Percentiles rank a stretch among this genome's conserved stretches.
Conservation (phyloP, 2,329 filamentous ascomycete species). For the Venturia asperata region DNA sequence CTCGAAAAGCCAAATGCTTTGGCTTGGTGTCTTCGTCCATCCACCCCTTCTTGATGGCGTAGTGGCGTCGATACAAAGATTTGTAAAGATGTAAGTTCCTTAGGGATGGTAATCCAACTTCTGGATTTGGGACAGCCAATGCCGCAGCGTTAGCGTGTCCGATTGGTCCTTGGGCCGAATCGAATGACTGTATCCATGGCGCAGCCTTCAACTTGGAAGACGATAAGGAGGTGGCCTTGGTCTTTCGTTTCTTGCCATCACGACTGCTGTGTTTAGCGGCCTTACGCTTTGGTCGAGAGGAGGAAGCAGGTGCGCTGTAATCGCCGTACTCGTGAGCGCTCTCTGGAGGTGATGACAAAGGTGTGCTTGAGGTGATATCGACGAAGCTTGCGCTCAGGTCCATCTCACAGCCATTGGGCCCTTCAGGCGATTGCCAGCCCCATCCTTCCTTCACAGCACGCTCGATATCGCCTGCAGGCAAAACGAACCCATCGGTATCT, state of each 20-base stretch:
- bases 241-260: slow-evolving; percentile 41
- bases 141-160: slow-evolving; percentile 82
- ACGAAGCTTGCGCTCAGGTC: slow-evolving; percentile 56
- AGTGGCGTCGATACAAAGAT: slow-evolving; percentile 86
- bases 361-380: slow-evolving; percentile 34
- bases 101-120: slow-evolving; percentile 69
- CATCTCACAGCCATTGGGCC: slow-evolving; percentile 66
- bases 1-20: slow-evolving; percentile 89
- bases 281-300: slow-evolving; percentile 35
- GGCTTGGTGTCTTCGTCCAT: slow-evolving; percentile 77
- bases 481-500: slow-evolving; percentile 70
- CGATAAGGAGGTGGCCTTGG: slow-evolving; percentile 44
- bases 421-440: slow-evolving; percentile 91
- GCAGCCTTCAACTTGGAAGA: slow-evolving; percentile 35
- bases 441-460: slow-evolving; percentile 85
- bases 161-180: slow-evolving; percentile 69
- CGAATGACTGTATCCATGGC: slow-evolving; percentile 42
- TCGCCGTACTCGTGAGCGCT: slow-evolving; percentile 14
- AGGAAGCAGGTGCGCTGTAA: neutral
- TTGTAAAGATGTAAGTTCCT: slow-evolving; percentile 90
- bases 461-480: slow-evolving; percentile 76
- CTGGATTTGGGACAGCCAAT: slow-evolving; percentile 70
- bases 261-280: slow-evolving; percentile 22
- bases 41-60: slow-evolving; percentile 87
- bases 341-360: slow-evolving; percentile 23